Base-by-base conservation (phyloP, 2,329 filamentous ascomycete genomes). In the Rugonectria rugulosa region DNA sequence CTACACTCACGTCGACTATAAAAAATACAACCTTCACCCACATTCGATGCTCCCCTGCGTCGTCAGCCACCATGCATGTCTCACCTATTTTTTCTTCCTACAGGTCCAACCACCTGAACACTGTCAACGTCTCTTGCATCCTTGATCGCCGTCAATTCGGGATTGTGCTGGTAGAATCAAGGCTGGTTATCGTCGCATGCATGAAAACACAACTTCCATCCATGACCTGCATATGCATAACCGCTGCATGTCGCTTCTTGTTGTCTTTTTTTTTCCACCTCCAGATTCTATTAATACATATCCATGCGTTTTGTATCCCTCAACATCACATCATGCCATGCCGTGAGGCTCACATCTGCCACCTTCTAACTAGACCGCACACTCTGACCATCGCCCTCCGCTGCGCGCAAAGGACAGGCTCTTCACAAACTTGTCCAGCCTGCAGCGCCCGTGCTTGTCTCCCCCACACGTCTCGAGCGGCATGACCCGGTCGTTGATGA, bases 401-500 rank as follows among this genome's bases (percentile, higher is more conserved):
- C 71, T 73, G 62, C 81, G 82, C 3, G 89, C 90, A 80, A 95
- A 97, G 44, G 78, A 82, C 67, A 96, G 75, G 60, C 89, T 90
- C 24, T 89, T 77, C 12, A 97, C 82, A 73, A 94, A 97, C 10
- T 79, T 81, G 59, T 78, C 76, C 57, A 96, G 70, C 59, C 70
- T 82, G 71, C 93, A 97, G 24, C 89, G 80, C 2, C 92, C 92
- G 46, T 88, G 72, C 43, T 73, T 67, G 73, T 97, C 92, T 4
- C 81, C 87, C 10, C 79, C 81, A 72, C 93, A 97, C 43, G 81
- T 86, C 62, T 83, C 77, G 52, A 96, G 73, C 10, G 87, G 85
- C 55, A 93, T 79, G 2, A 97, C 91, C 20, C 91, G 83, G 68
- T 96, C 92, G 73, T 97, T 97, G 29, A 97, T 78, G 56, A 97